Evolutionary conservation across 345 rosid species (phyloP).

Genomic region (Eucalyptus paniculata): DNA sequence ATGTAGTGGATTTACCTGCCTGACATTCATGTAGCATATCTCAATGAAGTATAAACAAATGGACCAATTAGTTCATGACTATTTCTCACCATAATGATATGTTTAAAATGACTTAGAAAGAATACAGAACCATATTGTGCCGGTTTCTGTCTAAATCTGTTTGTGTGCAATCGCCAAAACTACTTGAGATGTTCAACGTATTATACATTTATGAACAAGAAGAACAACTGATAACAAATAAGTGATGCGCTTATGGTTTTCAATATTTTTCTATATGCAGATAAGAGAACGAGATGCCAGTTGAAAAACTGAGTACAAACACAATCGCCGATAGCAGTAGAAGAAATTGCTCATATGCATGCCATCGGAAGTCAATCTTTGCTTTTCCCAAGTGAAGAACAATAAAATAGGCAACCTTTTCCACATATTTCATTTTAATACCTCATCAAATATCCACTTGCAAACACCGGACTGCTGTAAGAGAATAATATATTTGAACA

Average conservation of each 20-base stretch:
- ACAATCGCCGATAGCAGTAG: not conserved
- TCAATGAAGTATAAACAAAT: not conserved
- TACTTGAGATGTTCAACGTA: not conserved
- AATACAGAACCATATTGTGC: not conserved
- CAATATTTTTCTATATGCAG: not conserved
- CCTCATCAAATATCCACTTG: constrained; percentile 98
- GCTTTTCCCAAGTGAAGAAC: not conserved
- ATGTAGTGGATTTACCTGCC: not conserved
- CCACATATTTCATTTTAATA: constrained; percentile 3
- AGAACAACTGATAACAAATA: not conserved
- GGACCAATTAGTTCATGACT: not conserved
- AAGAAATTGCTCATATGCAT: not conserved
- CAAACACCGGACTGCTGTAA: constrained; percentile 67
- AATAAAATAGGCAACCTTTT: not conserved
- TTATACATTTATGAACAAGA: not conserved
- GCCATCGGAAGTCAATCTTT: not conserved
- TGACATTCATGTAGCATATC: not conserved
- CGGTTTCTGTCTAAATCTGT: not conserved
- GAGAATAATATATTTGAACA: constrained; percentile 68
- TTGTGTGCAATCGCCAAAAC: not conserved
- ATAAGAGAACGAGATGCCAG: not conserved
- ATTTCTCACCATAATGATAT: not conserved
- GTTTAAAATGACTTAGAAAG: not conserved
- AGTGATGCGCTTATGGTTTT: not conserved
- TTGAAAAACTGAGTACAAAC: not conserved